Conservation (phyloP, 441 rosid genomes). For the Erysimum pusillum region DNA sequence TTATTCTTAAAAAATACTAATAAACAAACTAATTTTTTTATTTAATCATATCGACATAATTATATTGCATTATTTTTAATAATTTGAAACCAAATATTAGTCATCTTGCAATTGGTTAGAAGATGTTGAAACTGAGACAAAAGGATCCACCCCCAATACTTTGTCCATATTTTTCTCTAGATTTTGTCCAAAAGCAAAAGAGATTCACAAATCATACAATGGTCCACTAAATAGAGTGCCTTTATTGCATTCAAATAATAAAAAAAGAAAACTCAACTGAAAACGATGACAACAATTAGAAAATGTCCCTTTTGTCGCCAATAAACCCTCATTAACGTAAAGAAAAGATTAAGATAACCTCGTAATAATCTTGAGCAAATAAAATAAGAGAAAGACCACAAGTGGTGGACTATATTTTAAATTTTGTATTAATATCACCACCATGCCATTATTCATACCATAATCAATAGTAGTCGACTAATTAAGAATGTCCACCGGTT, state of each 20-base stretch:
- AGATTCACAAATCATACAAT: constrained; percentile 41
- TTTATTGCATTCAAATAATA: constrained; percentile 20
- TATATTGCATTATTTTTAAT: too few relatives aligned
- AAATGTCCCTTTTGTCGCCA: constrained; percentile 20
- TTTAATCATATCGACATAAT: too few relatives aligned
- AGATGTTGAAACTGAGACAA: constrained; percentile 25
- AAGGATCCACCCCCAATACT: constrained; percentile 14
- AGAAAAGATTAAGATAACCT: not conserved
- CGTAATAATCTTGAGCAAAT: not conserved
- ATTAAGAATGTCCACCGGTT: not conserved
- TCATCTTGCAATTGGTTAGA: not conserved
- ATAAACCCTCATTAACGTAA: not conserved
- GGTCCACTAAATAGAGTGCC: constrained; percentile 43
- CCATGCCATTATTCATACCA: not conserved
- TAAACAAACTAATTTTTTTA: too few relatives aligned
- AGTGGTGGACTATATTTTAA: not conserved
- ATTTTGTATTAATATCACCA: not conserved
- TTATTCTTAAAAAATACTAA: too few relatives aligned
- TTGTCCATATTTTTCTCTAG: constrained; percentile 24
- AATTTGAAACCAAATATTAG: too few relatives aligned
- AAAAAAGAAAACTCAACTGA: constrained; percentile 29
- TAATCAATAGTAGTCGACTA: not conserved
- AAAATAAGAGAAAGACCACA: not conserved
- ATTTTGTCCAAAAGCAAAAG: constrained; percentile 40
- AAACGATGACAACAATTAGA: constrained; percentile 25